Base-by-base conservation (phyloP, 768 basidiomycete species). In the Tricholoma bakamatsutake region DNA sequence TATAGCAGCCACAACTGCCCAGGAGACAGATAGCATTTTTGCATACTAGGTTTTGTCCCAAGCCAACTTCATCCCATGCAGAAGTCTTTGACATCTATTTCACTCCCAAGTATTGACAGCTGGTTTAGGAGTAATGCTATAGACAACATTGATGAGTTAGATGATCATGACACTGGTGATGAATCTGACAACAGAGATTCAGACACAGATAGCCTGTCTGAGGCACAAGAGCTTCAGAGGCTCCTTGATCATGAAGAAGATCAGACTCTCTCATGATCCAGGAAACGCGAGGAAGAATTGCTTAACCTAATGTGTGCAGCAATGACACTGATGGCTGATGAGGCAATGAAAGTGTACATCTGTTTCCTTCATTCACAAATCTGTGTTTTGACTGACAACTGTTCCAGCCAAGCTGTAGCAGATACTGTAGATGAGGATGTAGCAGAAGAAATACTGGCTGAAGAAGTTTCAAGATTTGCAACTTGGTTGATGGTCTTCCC, bases 11-110 rank as follows among this genome's bases (percentile, higher is more conserved):
- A 24, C 34, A 2, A 67, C 67, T 7, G 59, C 56, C 12, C 53
- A 55, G 9, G 65, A 69, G 35, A 61, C 62, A n/a, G 58, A 66
- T 18, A 56, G 46, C 24, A 39, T 69, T 1, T 52, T 65, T 30
- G 52, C 40, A 2, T 67, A 11, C 57, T 64, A n/a, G 65, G 67
- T 0, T 1, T 68, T 5, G 17, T 46, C 6, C 55, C 55, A 18
- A 28, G 50, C 13, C 49, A 58, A 18, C 49, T 42, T 18, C 40
- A 18, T 11, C 10, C 17, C 17, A 42, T 42, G 17, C 40, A 42
- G 53, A 42, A 42, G 17, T 42, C 10, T 17, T 17, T 3, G 17
- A 12, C 37, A 5, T 8, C 48, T 50, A 42, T 21, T 15, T 24
- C 21, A 24, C 30, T 39, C 47, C 11, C 33, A 13, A 27, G 48